phyloP scores from a whole-genome alignment of 768 basidiomycete species.

The Sistotremastrum niveocremeum region DNA sequence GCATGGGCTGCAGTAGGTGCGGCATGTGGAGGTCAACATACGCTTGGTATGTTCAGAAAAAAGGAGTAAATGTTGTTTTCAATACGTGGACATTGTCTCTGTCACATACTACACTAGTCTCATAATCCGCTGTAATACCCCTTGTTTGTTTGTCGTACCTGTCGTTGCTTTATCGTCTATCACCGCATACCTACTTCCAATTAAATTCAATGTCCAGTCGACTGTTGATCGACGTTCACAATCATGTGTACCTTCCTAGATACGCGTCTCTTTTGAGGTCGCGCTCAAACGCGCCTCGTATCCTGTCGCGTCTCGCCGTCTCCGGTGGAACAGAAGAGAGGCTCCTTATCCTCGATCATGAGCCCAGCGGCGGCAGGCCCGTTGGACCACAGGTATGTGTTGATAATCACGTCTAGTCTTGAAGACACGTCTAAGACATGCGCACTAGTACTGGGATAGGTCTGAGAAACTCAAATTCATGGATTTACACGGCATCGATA shows the following conservation, averaged over 20 bases:
- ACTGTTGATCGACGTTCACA: constrained; percentile 70
- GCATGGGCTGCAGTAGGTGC: constrained; percentile 51
- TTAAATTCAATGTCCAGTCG: constrained; percentile 6
- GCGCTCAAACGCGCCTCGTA: constrained; percentile 51
- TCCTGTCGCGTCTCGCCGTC: constrained; percentile 32
- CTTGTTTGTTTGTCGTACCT: too few species aligned
- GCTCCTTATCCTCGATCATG: constrained; percentile 64
- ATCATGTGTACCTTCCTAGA: constrained; percentile 72
- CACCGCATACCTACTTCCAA: too few species aligned
- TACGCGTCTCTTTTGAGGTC: constrained; percentile 60
- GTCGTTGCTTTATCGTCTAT: too few species aligned
- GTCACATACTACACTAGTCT: too few species aligned
- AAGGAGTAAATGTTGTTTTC: constrained; percentile 18
- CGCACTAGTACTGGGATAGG: constrained; percentile 56
- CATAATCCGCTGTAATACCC: too few species aligned
- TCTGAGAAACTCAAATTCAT: constrained; percentile 74
- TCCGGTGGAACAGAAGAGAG: constrained; percentile 48
- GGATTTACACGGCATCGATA: constrained; percentile 67
- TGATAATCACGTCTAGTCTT: not conserved
- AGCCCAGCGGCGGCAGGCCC: constrained; percentile 67
- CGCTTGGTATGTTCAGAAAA: constrained; percentile 57
- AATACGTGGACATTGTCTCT: too few species aligned
- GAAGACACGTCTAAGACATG: not conserved
- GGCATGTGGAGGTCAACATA: constrained; percentile 71
- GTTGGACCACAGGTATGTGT: constrained; percentile 53